Conservation (phyloP, 2,329 filamentous ascomycete genomes). For the Rhynchosporium secalis region DNA sequence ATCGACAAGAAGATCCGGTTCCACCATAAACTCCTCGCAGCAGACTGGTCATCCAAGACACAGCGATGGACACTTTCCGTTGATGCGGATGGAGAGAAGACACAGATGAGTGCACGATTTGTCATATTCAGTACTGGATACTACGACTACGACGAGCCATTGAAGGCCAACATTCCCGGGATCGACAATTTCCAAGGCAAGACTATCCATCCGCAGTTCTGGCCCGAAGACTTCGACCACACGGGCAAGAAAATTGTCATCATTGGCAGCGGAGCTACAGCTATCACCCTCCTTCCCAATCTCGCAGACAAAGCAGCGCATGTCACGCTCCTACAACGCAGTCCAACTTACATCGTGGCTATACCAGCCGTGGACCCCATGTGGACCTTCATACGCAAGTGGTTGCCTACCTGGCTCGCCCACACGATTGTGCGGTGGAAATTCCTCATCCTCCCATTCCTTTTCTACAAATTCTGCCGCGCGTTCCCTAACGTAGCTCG, state of each 20-base stretch:
- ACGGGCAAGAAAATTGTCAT: constrained; percentile 49
- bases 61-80: constrained; percentile 55
- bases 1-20: constrained; percentile 58
- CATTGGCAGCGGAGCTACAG: constrained; percentile 69
- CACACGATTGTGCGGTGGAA: constrained; percentile 51
- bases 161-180: constrained; percentile 56
- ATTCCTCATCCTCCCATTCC: constrained; percentile 48
- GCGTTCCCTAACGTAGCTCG: constrained; percentile 53
- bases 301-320: constrained; percentile 63
- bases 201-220: constrained; percentile 71
- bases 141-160: constrained; percentile 60
- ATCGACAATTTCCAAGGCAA: constrained; percentile 59
- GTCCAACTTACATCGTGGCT: constrained; percentile 67
- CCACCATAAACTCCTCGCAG: constrained; percentile 48
- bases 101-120: constrained; percentile 46
- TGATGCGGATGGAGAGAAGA: constrained; percentile 39
- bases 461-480: constrained; percentile 53
- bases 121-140: constrained; percentile 63
- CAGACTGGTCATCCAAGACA: constrained; percentile 55
- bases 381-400: constrained; percentile 23
- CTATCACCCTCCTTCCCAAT: constrained; percentile 72
- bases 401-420: constrained; percentile 50
- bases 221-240: constrained; percentile 68
- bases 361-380: constrained; percentile 37
- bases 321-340: constrained; percentile 80